Percentiles rank a stretch among this genome's conserved stretches.
Conservation (phyloP, 352 stramenopile genomes). For the Globisporangium lucens region DNA sequence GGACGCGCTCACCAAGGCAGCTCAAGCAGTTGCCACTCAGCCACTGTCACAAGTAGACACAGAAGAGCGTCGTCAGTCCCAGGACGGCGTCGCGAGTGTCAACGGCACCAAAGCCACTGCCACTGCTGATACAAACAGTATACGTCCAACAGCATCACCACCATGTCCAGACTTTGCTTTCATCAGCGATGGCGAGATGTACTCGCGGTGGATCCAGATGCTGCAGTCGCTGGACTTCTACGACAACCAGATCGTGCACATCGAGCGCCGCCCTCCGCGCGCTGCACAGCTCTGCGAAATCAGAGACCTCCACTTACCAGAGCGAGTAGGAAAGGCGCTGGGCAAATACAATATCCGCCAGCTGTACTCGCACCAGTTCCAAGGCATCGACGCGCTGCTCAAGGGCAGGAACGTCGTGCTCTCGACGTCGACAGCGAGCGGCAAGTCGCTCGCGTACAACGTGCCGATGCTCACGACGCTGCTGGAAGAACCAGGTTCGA, state of each 20-base stretch:
- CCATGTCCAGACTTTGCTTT: background rate
- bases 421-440: constrained; percentile 95
- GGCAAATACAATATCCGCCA: constrained; percentile 44
- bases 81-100: background rate
- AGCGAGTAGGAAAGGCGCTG: constrained; percentile 39
- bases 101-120: background rate
- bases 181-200: constrained; percentile 5
- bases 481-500: constrained; percentile 48
- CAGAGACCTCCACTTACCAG: constrained; percentile 33
- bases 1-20: constrained; percentile 27
- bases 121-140: background rate
- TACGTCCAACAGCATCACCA: background rate
- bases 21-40: background rate
- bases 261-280: constrained; percentile 52
- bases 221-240: constrained; percentile 59
- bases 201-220: constrained; percentile 43
- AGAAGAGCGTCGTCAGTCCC: background rate
- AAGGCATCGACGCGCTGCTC: constrained; percentile 85
- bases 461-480: constrained; percentile 89
- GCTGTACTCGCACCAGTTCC: constrained; percentile 92
- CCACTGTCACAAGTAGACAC: background rate
- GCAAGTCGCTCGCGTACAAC: constrained; percentile 97
- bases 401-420: constrained; percentile 91
- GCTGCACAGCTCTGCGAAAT: constrained; percentile 42
- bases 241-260: constrained; percentile 74